A percentile compares a stretch with the other conserved stretches of the same genome.
Evolutionary conservation across 179 eudicot genomes (phyloP).

Genomic region (Amaranthus tricolor): DNA sequence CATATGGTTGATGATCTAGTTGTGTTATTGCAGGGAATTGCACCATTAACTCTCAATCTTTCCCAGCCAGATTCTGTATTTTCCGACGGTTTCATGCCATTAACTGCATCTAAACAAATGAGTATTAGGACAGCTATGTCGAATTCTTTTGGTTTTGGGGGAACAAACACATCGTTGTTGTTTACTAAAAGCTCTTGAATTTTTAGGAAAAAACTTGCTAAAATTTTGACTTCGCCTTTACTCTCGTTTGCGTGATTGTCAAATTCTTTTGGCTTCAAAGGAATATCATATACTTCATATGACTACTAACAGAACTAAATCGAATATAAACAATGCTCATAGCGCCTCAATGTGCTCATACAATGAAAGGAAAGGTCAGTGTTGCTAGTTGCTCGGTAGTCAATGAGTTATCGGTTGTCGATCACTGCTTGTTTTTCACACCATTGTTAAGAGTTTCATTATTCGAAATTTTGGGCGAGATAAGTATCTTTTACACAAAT

Average conservation of each 20-base stretch:
- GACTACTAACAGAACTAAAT: too few species aligned
- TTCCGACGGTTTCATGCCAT: constrained; percentile 58
- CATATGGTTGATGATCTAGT: background rate
- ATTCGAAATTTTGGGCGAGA: too few species aligned
- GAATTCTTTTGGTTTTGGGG: constrained; percentile 96
- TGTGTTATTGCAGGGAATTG: constrained; percentile 60
- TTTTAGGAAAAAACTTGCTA: background rate
- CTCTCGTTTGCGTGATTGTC: background rate
- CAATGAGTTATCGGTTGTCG: too few species aligned
- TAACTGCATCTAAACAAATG: constrained; percentile 59
- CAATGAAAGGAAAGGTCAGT: background rate
- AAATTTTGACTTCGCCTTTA: background rate
- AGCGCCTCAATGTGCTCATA: too few species aligned
- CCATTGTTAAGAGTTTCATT: too few species aligned
- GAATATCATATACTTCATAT: too few species aligned
- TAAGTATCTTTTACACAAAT: too few species aligned
- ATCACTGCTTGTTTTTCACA: too few species aligned
- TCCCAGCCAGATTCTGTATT: constrained; percentile 73
- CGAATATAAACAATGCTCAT: too few species aligned
- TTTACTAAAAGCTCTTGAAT: constrained; percentile 36
- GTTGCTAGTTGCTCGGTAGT: background rate
- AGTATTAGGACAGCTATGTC: constrained; percentile 65
- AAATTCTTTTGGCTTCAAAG: background rate
- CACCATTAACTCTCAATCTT: constrained; percentile 85
- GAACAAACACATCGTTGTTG: constrained; percentile 77